phyloP scores from a whole-genome alignment of 768 basidiomycete genomes.

The Gymnopilus junonius region DNA sequence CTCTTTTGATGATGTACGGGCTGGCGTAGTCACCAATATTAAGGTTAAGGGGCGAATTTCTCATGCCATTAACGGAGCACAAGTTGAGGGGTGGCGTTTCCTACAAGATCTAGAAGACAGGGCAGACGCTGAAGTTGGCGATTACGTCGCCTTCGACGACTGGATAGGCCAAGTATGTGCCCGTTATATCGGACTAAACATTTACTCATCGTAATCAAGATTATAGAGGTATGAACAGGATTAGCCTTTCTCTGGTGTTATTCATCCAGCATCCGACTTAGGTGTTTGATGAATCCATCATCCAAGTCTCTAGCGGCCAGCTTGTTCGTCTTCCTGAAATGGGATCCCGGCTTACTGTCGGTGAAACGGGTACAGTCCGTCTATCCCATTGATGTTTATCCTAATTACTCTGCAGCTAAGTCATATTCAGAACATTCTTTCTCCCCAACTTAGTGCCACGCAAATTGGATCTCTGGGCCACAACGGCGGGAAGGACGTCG shows the following conservation, averaged over 20 bases:
- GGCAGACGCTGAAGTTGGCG: conserved; percentile 71
- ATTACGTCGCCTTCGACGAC: conserved; percentile 81
- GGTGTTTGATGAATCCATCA: conserved; percentile 84
- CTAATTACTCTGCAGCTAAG: not conserved
- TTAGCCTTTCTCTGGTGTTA: not conserved
- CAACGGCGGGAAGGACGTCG: conserved; percentile 59
- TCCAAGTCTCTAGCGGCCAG: conserved; percentile 66
- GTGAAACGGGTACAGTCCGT: conserved; percentile 75
- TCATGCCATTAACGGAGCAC: conserved; percentile 71
- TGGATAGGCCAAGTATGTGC: conserved; percentile 86
- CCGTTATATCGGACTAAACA: not conserved
- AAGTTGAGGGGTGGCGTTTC: conserved; percentile 66
- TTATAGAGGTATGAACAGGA: conserved; percentile 14
- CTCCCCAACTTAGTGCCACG: conserved; percentile 48
- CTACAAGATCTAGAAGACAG: conserved; percentile 59
- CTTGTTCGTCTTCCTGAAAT: conserved; percentile 80
- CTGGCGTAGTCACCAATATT: conserved; percentile 73
- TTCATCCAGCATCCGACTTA: conserved; percentile 33
- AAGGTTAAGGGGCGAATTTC: conserved; percentile 69
- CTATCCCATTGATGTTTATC: conserved; percentile 6
- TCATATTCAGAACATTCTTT: conserved; percentile 63
- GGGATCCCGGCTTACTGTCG: conserved; percentile 74
- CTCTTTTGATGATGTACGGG: conserved; percentile 70
- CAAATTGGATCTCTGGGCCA: conserved; percentile 48
- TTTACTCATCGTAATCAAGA: not conserved